Base-by-base conservation (phyloP, 768 basidiomycete species). In the Suillus placidus region DNA sequence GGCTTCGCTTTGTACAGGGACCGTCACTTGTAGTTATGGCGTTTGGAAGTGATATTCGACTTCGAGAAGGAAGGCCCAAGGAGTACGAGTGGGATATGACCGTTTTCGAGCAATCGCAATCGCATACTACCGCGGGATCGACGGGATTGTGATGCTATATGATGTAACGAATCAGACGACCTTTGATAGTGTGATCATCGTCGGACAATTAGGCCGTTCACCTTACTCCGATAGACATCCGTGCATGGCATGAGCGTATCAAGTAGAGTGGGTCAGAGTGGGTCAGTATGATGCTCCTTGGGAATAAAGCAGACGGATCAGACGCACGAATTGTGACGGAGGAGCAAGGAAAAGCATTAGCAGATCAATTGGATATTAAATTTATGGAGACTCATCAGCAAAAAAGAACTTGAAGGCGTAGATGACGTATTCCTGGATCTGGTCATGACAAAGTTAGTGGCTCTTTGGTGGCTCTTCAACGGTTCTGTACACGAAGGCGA, bases 261-360 rank as follows among this genome's bases (percentile, higher is more conserved):
- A 95, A 76, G 94, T 96, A 78, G 95, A 95, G 8, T 35, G 34
- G 4, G 4, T 35, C 34, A 35, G 34, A 35, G 34, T 34, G 95
- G 94, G 3, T 92, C 95, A 87, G 96, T 96, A 87, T 14, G 40
- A 93, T 97, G n/a, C n/a, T n/a, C n/a, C n/a, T n/a, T n/a, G 70
- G 95, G 95, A 57, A 97, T 96, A 97, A 97, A 80, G 95, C 91
- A 63, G 95, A 97, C 78, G 94, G 93, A 93, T 87, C 88, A 64
- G 94, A 95, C 78, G 95, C 95, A 82, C 87, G 88, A 71, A 90
- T 88, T 23, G 91, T 97, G 60, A 88, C 92, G 6, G 88, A 91
- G 76, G 91, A 93, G 73, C 91, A 93, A 79, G 94, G 95, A 55
- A 89, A 64, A 89, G 90, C 34, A 72, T 85, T 97, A 55, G 95